These are phyloP conservation scores for Pyrus pyrifolia DNA, from an alignment of 306 rosid genomes.

Conservation along the genomic window DNA sequence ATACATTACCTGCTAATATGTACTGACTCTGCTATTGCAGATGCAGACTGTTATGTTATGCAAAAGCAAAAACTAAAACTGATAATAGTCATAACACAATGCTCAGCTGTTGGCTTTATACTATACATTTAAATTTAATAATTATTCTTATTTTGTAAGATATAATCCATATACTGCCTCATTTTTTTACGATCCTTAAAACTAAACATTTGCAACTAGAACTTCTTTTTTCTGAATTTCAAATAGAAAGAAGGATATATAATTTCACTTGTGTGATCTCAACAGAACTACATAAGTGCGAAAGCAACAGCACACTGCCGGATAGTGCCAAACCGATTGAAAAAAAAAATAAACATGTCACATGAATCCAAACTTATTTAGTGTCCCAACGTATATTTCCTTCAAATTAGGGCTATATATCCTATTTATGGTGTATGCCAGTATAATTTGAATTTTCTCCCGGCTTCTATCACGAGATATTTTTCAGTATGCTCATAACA, in stretches of 20 bases:
- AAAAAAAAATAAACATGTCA: slow-evolving; percentile 7
- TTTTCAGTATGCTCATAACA: too few species aligned
- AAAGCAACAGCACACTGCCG: slow-evolving; percentile 33
- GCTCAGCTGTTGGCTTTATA: background rate
- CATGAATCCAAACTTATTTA: slow-evolving; percentile 38
- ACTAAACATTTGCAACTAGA: background rate
- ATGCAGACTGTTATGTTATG: background rate
- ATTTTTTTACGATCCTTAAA: background rate
- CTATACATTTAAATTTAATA: background rate
- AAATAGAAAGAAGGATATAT: background rate
- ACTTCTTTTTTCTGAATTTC: background rate
- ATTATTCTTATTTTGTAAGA: background rate
- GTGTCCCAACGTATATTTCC: slow-evolving; percentile 28
- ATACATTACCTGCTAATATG: background rate
- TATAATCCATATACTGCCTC: background rate
- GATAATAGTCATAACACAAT: background rate
- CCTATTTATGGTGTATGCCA: background rate
- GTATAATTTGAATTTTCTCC: background rate
- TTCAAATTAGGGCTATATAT: slow-evolving; percentile 21
- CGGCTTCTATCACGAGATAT: background rate
- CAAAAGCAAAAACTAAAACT: background rate
- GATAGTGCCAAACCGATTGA: slow-evolving; percentile 26
- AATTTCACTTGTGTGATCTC: background rate
- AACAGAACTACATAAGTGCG: background rate
- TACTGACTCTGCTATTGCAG: background rate